phyloP scores from a whole-genome alignment of 495 filamentous ascomycete genomes.

The Lasiosphaeria hispida region DNA sequence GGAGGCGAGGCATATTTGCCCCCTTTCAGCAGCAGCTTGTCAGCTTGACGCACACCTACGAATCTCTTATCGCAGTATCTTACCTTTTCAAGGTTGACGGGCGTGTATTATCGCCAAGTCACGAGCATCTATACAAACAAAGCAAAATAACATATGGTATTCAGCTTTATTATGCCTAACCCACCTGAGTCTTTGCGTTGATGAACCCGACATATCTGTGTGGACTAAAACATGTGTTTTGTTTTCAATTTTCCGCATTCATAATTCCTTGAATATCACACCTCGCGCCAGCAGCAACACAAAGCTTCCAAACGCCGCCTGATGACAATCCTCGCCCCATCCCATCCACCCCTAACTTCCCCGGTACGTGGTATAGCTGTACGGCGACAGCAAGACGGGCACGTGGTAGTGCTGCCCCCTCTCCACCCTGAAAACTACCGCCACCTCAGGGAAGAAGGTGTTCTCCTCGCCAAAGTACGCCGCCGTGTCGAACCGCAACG shows the following conservation, averaged over 20 bases:
- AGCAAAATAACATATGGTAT: not conserved
- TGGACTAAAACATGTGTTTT: not conserved
- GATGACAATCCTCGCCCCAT: not conserved
- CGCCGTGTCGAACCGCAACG: constrained; percentile 73
- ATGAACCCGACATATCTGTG: not conserved
- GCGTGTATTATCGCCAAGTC: not conserved
- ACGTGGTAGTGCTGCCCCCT: constrained; percentile 85
- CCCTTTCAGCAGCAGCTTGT: too few relatives aligned
- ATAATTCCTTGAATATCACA: not conserved
- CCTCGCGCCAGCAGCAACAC: not conserved
- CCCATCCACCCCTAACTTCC: constrained; percentile 51
- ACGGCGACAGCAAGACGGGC: constrained; percentile 83
- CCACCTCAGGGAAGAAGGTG: constrained; percentile 91
- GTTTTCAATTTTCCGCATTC: not conserved
- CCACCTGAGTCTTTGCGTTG: not conserved
- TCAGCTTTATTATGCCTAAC: not conserved
- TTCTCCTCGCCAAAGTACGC: constrained; percentile 72
- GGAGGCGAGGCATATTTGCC: too few relatives aligned
- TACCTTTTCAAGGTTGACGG: too few relatives aligned
- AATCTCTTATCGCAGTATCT: too few relatives aligned
- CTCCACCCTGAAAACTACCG: constrained; percentile 76
- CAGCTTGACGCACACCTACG: too few relatives aligned
- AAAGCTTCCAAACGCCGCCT: not conserved
- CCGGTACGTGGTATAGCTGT: constrained; percentile 90
- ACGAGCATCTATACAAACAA: not conserved